These are phyloP conservation scores for Carex myosuroides DNA, from an alignment of 176 grass and related monocot genomes.

Conservation along the genomic window DNA sequence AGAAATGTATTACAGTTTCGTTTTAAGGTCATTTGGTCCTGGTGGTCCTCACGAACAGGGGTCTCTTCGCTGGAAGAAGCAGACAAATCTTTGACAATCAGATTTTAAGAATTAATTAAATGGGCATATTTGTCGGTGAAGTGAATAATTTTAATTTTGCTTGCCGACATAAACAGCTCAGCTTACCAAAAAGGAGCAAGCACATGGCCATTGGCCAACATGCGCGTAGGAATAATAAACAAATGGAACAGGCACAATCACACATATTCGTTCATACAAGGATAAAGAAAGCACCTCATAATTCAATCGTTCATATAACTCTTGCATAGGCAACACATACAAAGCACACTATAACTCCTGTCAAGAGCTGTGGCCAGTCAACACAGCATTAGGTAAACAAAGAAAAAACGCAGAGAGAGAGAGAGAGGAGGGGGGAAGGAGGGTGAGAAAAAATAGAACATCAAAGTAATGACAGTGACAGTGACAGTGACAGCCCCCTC, in stretches of 20 bases:
- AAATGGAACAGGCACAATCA: background rate
- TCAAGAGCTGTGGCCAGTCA: background rate
- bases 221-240: background rate
- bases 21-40: background rate
- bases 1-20: too few species aligned
- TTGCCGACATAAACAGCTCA: background rate
- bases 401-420: background rate
- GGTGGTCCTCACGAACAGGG: background rate
- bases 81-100: too few species aligned
- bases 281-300: background rate
- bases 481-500: background rate
- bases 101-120: background rate
- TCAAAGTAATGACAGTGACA: background rate
- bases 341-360: background rate
- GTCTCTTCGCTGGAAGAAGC: background rate
- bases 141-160: background rate
- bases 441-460: background rate
- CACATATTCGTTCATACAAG: too few species aligned
- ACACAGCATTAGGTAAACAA: background rate
- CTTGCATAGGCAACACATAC: background rate
- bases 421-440: too few species aligned
- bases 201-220: background rate
- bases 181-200: too few species aligned
- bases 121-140: background rate
- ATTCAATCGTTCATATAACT: background rate